Evolutionary conservation across 169 alveolate species (phyloP).

Genomic region (Cryptosporidium ryanae): DNA sequence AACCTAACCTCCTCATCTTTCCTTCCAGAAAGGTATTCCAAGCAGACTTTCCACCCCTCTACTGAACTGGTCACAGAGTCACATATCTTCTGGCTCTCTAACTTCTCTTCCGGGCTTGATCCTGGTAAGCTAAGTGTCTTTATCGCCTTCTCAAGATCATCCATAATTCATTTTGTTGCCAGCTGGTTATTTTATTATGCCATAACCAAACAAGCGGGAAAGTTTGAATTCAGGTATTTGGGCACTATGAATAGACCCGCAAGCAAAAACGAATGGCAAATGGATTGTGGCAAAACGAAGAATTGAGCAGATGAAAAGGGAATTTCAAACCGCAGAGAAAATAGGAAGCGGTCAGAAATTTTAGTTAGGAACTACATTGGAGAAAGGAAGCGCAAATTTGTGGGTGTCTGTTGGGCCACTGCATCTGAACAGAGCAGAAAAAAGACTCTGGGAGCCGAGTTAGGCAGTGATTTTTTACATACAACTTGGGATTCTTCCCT

Average conservation of each 20-base stretch:
- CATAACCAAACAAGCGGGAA: not conserved
- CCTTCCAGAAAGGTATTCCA: conserved; percentile 12
- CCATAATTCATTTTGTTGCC: conserved; percentile 18
- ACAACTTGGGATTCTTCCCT: not conserved
- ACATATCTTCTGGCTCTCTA: conserved; percentile 50
- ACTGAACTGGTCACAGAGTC: conserved; percentile 18
- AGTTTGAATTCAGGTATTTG: not conserved
- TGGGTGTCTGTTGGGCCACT: too few relatives aligned
- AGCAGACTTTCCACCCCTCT: conserved; percentile 66
- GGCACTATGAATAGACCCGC: too few relatives aligned
- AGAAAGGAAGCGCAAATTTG: too few relatives aligned
- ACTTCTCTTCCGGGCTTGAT: conserved; percentile 40
- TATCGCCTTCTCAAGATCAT: conserved; percentile 71
- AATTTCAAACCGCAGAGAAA: too few relatives aligned
- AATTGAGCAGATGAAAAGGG: too few relatives aligned
- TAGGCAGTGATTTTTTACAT: too few relatives aligned
- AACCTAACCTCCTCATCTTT: conserved; percentile 41
- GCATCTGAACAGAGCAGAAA: too few relatives aligned
- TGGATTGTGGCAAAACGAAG: too few relatives aligned
- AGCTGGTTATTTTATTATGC: not conserved
- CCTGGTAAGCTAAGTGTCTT: conserved; percentile 60
- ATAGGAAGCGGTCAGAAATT: too few relatives aligned
- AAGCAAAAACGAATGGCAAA: too few relatives aligned
- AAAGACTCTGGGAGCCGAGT: too few relatives aligned
- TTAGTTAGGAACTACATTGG: too few relatives aligned